These are phyloP conservation scores for Tuber melanosporum DNA, from an alignment of 495 filamentous ascomycete species.

Conservation along the genomic window DNA sequence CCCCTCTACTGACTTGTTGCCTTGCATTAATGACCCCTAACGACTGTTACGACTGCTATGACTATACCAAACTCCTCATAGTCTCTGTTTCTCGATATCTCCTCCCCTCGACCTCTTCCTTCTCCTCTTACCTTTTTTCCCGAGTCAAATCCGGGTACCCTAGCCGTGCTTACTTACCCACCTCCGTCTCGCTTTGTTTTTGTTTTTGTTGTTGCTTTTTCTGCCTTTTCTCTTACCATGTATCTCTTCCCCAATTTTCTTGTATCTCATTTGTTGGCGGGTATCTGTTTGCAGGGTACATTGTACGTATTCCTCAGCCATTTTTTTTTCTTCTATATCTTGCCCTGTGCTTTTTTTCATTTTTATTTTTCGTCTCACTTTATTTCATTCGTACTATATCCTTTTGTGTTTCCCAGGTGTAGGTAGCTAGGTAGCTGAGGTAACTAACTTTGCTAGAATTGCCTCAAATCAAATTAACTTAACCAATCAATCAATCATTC, in stretches of 20 bases:
- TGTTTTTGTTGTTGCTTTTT: background rate
- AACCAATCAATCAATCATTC: background rate
- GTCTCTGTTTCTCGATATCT: background rate
- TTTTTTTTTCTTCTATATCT: slow-evolving; percentile 3
- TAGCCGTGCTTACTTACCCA: background rate
- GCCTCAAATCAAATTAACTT: slow-evolving; percentile 3
- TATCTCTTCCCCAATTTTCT: slow-evolving; percentile 1
- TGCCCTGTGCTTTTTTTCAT: background rate
- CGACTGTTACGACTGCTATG: background rate
- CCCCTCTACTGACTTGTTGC: background rate
- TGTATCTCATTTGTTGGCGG: slow-evolving; percentile 1
- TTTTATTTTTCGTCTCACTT: background rate
- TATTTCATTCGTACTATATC: slow-evolving; percentile 4
- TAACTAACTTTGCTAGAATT: slow-evolving; percentile 5
- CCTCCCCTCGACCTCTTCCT: background rate
- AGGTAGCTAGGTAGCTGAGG: slow-evolving; percentile 3
- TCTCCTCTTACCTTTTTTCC: background rate
- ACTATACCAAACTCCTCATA: background rate
- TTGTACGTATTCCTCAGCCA: background rate
- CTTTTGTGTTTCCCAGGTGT: background rate
- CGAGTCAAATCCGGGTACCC: background rate
- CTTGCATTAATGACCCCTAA: background rate
- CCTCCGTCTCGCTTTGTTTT: background rate
- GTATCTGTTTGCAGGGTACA: slow-evolving; percentile 5
- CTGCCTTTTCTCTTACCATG: background rate